Evolutionary conservation across 306 rosid genomes (phyloP).

Genomic region (Acacia melanoxylon): DNA sequence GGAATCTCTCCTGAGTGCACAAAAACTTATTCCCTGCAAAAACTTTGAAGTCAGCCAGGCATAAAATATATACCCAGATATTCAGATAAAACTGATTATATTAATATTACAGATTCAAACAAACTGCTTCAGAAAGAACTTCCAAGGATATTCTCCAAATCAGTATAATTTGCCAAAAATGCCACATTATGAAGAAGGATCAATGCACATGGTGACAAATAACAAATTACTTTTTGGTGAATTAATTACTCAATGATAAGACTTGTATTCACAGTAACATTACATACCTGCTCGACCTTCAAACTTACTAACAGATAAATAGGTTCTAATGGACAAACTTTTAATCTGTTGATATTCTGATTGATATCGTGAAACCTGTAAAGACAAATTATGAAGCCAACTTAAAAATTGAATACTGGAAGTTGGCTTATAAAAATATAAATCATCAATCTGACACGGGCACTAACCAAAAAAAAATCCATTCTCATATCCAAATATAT

Average conservation of each 20-base stretch:
- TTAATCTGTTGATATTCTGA: constrained; percentile 43
- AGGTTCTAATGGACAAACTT: constrained; percentile 42
- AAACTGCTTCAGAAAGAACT: background rate
- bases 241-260: background rate
- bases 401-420: background rate
- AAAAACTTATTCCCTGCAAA: constrained; percentile 54
- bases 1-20: constrained; percentile 58
- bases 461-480: background rate
- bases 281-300: constrained; percentile 55
- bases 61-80: background rate
- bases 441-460: background rate
- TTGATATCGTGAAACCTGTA: constrained; percentile 64
- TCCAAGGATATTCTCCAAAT: background rate
- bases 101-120: background rate
- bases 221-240: background rate
- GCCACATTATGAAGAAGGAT: background rate
- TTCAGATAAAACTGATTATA: background rate
- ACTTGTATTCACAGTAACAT: background rate
- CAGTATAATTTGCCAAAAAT: background rate
- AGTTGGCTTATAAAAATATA: background rate
- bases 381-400: constrained; percentile 26
- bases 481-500: background rate
- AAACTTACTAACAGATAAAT: constrained; percentile 38
- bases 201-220: background rate
- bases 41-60: constrained; percentile 20